Evolutionary conservation across 306 rosid species (phyloP), one percentile per base, ranked within the genome.

Genomic region (Dryas octopetala): DNA sequence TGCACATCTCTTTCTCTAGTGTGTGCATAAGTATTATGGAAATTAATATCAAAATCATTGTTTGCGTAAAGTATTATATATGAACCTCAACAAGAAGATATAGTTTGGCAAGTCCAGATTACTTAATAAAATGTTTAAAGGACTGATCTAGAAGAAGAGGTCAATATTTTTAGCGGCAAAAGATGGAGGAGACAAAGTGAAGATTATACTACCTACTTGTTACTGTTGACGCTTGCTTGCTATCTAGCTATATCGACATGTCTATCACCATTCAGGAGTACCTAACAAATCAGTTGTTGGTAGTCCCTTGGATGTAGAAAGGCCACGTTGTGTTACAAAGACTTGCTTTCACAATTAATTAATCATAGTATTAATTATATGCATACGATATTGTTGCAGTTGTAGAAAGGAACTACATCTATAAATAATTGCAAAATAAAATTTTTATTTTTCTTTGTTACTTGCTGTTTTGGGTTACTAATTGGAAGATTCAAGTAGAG

Each of bases 221-320:
- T 11, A 28, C 46, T 44, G 48, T 52, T 23, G 55, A 75, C 23
- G 61, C 73, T 67, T 50, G 66, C 67, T 46, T 32, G 38, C 38
- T 32, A 32, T 32, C 38, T 32, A 32, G 38, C 38, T 32, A 32
- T 32, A 2, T 32, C 38, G 38, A 32, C 38, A 44, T 55, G 15
- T 50, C 15, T 79, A 58, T 14, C 79, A 15, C 28, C 71, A 50
- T 46, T 59, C 62, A 32, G 3, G 19, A 65, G 23, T 48, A 75
- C 82, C 85, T 81, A 83, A 83, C 84, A 50, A 74, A 62, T 53
- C 68, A 71, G 63, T 54, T 69, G 77, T 74, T 75, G 78, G 75
- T 26, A 68, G 66, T 74, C 79, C 49, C 45, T 38, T 61, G 85
- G 77, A 82, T 60, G 44, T 43, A 64, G 80, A 77, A 68, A 78